Conservation (phyloP, 2,329 filamentous ascomycete genomes). For the Phyllachora maydis region DNA sequence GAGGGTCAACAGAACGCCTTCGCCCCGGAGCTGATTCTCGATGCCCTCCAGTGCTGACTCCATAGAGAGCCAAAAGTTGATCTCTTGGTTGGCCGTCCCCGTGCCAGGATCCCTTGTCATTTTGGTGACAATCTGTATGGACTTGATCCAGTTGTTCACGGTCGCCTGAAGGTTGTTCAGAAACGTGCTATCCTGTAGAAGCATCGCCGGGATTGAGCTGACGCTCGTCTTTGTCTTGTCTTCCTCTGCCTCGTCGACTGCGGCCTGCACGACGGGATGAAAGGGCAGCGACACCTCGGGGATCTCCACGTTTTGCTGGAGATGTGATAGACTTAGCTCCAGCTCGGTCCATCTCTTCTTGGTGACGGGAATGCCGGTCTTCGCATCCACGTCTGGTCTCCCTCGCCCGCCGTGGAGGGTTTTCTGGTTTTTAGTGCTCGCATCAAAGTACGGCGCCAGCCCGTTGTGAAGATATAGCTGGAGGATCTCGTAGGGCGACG, state of each 20-base stretch:
- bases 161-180: slow-evolving; percentile 85
- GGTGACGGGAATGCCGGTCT: slow-evolving; percentile 88
- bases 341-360: slow-evolving; percentile 94
- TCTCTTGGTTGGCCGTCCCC: slow-evolving; percentile 80
- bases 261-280: slow-evolving; percentile 72
- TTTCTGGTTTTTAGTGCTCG: slow-evolving; percentile 71
- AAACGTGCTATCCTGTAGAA: slow-evolving; percentile 79
- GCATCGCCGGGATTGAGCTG: slow-evolving; percentile 52
- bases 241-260: slow-evolving; percentile 52
- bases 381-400: slow-evolving; percentile 69
- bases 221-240: slow-evolving; percentile 49
- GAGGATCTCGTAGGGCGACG: slow-evolving; percentile 79
- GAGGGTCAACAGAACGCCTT: slow-evolving; percentile 77
- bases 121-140: slow-evolving; percentile 90
- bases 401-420: slow-evolving; percentile 42
- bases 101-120: slow-evolving; percentile 64
- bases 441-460: slow-evolving; percentile 91
- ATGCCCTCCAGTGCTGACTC: slow-evolving; percentile 84
- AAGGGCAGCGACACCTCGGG: slow-evolving; percentile 76
- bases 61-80: slow-evolving; percentile 98
- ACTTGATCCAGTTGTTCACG: slow-evolving; percentile 97
- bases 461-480: slow-evolving; percentile 84
- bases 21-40: slow-evolving; percentile 68
- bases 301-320: slow-evolving; percentile 97
- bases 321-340: slow-evolving; percentile 70